Evolutionary conservation across 768 basidiomycete genomes (phyloP), one percentile per base, ranked within the genome.

Genomic region (Russula foetens): DNA sequence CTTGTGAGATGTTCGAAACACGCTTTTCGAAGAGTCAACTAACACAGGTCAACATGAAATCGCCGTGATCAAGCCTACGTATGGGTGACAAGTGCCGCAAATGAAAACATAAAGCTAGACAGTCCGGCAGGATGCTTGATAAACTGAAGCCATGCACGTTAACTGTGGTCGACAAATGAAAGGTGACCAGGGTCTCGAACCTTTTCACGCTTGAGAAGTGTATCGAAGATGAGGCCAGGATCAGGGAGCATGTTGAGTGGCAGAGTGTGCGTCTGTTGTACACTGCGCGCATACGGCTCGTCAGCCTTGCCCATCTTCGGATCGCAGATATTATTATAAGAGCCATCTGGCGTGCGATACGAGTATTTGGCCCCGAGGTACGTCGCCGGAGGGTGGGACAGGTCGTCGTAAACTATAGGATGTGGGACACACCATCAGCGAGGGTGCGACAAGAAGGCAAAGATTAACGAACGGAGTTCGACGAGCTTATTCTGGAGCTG

Each of bases 71-170:
- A 38, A 43, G 65, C 74, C 49, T 67, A 85, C 84, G 76, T 83
- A 68, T 92, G 90, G 52, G 92, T 90, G 43, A 92, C 88, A 14
- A 92, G 79, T 1, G 90, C 84, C 8, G 90, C 91, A 63, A 89
- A 92, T 7, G 84, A 76, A 69, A 92, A 92, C 84, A 92, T 86
- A 69, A 89, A 67, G 46, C 84, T 81, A 1, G 88, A 91, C 39
- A 93, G 75, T 0, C 91, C 91, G 6, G 81, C 84, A 6, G 92
- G 91, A 67, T 93, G 92, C 64, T 81, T 71, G 9, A 79, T 77
- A 68, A 90, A 88, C 89, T 92, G 58, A 2, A 56, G 57, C 58
- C 19, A 7, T 11, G 12, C 1, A 39, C 31, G 31, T 55, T 23
- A 44, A 46, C 53, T 29, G 21, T 4, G 35, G 19, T 17, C 26